phyloP scores from a whole-genome alignment of 305 asterid species.

The Fraxinus ornus region DNA sequence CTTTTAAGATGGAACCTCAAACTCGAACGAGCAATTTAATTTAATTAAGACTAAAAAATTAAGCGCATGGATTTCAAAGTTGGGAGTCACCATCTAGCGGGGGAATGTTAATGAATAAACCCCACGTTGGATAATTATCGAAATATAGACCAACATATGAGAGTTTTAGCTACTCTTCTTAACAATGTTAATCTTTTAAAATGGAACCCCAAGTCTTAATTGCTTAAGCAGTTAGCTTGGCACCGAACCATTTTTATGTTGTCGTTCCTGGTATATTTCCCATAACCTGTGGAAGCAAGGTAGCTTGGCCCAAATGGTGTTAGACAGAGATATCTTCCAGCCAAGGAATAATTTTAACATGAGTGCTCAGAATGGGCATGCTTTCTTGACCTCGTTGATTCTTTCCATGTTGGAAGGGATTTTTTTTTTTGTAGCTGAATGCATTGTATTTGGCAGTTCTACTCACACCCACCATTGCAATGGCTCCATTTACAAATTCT shows the following conservation, averaged over 20 bases:
- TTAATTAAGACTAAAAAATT: too few species aligned
- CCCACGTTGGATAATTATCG: neutral
- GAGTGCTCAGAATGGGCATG: constrained; percentile 69
- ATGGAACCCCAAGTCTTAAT: neutral
- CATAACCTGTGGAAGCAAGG: constrained; percentile 49
- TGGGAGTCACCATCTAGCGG: too few species aligned
- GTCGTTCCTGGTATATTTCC: constrained; percentile 68
- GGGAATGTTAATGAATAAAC: too few species aligned
- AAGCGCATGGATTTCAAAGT: too few species aligned
- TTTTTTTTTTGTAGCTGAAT: constrained; percentile 44
- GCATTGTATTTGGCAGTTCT: constrained; percentile 57
- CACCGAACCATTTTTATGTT: constrained; percentile 56
- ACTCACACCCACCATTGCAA: constrained; percentile 71
- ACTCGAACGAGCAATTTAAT: too few species aligned
- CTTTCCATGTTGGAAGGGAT: constrained; percentile 47
- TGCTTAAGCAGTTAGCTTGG: constrained; percentile 77
- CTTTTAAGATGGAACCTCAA: too few species aligned
- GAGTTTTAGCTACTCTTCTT: neutral
- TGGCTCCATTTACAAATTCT: constrained; percentile 86
- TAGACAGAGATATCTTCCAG: constrained; percentile 37
- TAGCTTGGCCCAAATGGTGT: constrained; percentile 52
- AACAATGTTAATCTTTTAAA: too few species aligned
- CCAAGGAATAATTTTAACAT: constrained; percentile 49
- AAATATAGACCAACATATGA: too few species aligned
- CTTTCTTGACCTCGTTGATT: constrained; percentile 41